Evolutionary conservation across 2,329 filamentous ascomycete species (phyloP).

Genomic region (Pseudogymnoascus sp.): DNA sequence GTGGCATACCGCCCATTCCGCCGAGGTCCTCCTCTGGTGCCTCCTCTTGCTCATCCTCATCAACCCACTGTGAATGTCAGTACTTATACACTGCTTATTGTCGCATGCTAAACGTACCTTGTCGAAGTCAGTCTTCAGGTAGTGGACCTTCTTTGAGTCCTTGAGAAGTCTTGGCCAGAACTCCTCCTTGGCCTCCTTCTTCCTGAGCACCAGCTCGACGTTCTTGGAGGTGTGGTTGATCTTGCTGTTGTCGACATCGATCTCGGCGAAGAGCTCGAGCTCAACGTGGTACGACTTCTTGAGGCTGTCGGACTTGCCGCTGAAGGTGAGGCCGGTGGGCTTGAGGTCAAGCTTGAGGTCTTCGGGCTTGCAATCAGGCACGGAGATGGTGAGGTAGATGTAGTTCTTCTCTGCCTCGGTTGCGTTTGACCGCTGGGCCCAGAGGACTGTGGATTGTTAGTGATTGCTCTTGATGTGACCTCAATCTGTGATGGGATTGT

Average conservation of each 20-base stretch:
- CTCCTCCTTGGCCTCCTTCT: conserved; percentile 92
- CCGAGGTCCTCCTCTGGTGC: conserved; percentile 71
- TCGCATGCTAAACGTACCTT: conserved; percentile 50
- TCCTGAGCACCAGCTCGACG: conserved; percentile 83
- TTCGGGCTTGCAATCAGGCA: conserved; percentile 70
- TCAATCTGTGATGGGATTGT: background rate
- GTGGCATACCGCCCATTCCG: conserved; percentile 56
- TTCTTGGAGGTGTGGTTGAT: conserved; percentile 82
- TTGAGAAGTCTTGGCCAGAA: conserved; percentile 96
- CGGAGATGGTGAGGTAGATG: conserved; percentile 85
- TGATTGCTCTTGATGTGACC: background rate
- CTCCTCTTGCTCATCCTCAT: conserved; percentile 79
- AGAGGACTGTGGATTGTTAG: conserved; percentile 59
- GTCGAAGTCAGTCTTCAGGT: conserved; percentile 97
- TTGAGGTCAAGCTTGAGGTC: conserved; percentile 78
- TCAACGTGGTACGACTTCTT: conserved; percentile 82
- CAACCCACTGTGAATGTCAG: conserved; percentile 23
- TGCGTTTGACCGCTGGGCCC: conserved; percentile 90
- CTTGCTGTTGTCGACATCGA: conserved; percentile 77
- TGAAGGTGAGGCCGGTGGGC: conserved; percentile 69
- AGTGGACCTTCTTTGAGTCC: conserved; percentile 82
- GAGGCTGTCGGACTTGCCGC: conserved; percentile 71
- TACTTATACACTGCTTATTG: background rate
- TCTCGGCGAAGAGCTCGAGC: conserved; percentile 83
- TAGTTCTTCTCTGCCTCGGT: conserved; percentile 82